Base-by-base conservation (phyloP, 768 basidiomycete species). In the Peribolospora kevripleyi region DNA sequence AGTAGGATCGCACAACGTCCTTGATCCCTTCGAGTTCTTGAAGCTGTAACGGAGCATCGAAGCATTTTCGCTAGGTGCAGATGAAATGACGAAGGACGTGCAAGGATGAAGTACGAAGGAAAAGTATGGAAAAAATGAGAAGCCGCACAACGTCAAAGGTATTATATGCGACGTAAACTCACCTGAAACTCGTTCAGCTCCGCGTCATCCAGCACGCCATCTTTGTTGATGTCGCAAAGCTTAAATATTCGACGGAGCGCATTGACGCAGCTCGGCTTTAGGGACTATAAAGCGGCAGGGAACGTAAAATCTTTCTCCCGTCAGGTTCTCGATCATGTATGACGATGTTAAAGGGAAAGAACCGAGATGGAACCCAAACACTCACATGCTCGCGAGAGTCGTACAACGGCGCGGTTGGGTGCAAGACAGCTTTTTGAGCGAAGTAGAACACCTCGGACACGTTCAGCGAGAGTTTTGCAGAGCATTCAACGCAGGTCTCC, bases 181-280 rank as follows among this genome's bases (percentile, higher is more conserved):
- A 88, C 87, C 72, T 97, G 91, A 63, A 98, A 98, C 64, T 93
- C 88, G 65, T 97, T 95, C 42, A 98, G 73, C 65, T 98, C 91
- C 25, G 79, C 72, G 8, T 81, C 77, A 60, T 93, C 87, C 50
- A 98, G 72, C 47, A 93, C 70, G 0, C 86, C 88, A 63, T 97
- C 90, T 64, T 95, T 93, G 67, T 95, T 84, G 38, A 79, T 70
- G 66, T 98, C 91, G 63, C 90, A 91, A 10, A 98, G 75, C 64
- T 87, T 90, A 73, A 97, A 98, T 73, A 98, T 93, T 57, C 91
- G 79, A 59, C 76, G 75, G 53, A 98, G 71, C 1, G 91, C 91
- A 46, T 79, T 78, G 37, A 82, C 73, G 63, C 90, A 95, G 51
- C 84, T 83, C 6, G 85, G 83, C 73, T 97, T 98, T 50, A 98